Conservation (phyloP, 139 green algal species). For the Haematococcus lacustris region DNA sequence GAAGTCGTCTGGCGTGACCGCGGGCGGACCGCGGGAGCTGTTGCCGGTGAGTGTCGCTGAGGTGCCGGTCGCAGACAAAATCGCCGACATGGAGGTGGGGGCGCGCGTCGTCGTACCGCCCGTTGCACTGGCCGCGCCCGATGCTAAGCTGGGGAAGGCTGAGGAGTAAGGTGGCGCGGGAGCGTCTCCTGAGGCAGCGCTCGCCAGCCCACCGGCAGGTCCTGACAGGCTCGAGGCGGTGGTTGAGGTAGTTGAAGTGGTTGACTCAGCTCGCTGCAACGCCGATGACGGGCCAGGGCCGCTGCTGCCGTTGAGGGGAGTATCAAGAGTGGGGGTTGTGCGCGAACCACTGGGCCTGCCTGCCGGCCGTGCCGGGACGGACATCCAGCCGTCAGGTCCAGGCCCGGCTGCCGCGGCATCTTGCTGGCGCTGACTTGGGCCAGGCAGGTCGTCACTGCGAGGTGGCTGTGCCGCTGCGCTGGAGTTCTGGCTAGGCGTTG, state of each 20-base stretch:
- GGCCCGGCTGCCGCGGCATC: not conserved
- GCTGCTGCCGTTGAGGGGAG: not conserved
- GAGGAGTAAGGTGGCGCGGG: not conserved
- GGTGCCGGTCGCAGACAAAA: not conserved
- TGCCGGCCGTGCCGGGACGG: too few species aligned
- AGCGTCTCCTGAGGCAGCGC: not conserved
- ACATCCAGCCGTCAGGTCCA: too few species aligned
- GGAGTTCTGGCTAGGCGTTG: not conserved
- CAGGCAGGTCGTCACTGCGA: not conserved
- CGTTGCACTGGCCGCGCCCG: too few species aligned
- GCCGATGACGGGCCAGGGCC: not conserved
- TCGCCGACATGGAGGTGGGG: not conserved
- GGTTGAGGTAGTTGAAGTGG: not conserved
- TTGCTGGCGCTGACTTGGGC: not conserved
- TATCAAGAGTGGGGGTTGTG: not conserved
- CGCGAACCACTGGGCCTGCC: not conserved
- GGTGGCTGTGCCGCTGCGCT: too few species aligned
- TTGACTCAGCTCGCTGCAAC: not conserved
- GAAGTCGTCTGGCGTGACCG: not conserved
- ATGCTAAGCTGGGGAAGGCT: not conserved
- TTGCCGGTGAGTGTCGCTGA: too few species aligned
- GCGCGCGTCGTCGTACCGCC: not conserved
- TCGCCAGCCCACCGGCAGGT: not conserved
- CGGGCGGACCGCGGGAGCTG: too few species aligned
- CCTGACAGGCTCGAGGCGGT: not conserved